Evolutionary conservation across 2,329 filamentous ascomycete genomes (phyloP).

Genomic region (Phaeosphaeria sp.): DNA sequence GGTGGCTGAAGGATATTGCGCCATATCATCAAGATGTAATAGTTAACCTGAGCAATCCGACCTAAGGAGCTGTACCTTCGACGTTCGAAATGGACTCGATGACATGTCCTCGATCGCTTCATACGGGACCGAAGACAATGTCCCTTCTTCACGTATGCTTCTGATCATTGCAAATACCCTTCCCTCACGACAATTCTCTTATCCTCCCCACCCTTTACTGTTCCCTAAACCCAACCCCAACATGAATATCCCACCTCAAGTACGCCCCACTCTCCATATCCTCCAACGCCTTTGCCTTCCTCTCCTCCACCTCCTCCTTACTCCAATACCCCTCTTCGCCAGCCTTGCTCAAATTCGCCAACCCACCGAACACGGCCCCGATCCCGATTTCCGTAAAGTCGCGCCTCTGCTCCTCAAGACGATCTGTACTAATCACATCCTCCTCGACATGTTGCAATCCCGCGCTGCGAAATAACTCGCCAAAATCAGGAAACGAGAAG

Average conservation of each 20-base stretch:
- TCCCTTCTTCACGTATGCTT: not conserved
- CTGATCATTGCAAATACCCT: not conserved
- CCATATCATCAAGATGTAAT: not conserved
- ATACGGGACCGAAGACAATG: not conserved
- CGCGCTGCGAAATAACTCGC: slow-evolving; percentile 20
- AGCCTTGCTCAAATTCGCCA: slow-evolving; percentile 32
- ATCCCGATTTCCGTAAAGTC: slow-evolving; percentile 37
- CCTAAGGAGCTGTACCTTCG: not conserved
- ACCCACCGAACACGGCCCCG: slow-evolving; percentile 32
- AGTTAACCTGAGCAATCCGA: not conserved
- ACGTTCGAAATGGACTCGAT: too few relatives aligned
- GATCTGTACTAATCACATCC: slow-evolving; percentile 37
- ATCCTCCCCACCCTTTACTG: not conserved
- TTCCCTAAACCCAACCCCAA: slow-evolving; percentile 30
- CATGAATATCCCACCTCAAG: slow-evolving; percentile 39
- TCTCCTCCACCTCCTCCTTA: slow-evolving; percentile 5
- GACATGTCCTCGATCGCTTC: too few relatives aligned
- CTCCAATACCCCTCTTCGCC: slow-evolving; percentile 31
- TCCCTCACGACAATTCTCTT: not conserved
- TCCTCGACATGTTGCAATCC: slow-evolving; percentile 26
- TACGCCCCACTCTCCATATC: slow-evolving; percentile 36
- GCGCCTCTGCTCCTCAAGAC: slow-evolving; percentile 26
- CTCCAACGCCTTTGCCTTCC: slow-evolving; percentile 19
- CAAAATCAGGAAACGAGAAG: slow-evolving; percentile 30
- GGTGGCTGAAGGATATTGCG: not conserved